Conservation (phyloP, 192 early-diverging fungal species). For the Backusella morwellensis region DNA sequence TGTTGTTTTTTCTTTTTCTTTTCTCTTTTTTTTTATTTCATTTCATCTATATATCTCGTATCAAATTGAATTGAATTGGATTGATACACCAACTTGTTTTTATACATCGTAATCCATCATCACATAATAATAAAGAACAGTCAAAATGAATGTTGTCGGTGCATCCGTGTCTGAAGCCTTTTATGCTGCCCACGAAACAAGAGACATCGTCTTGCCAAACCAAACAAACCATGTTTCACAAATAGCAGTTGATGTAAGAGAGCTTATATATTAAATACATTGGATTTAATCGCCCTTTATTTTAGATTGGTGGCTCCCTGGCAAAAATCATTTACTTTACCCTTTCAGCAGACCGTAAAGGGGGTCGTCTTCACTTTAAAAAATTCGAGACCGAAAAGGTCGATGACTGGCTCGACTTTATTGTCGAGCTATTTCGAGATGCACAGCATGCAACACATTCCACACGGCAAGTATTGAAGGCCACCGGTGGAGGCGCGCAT, state of each 20-base stretch:
- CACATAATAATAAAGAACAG: background rate
- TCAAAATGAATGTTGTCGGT: slow-evolving; percentile 49
- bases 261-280: slow-evolving; percentile 37
- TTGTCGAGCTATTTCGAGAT: slow-evolving; percentile 59
- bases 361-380: slow-evolving; percentile 89
- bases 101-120: background rate
- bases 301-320: slow-evolving; percentile 68
- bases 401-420: slow-evolving; percentile 85
- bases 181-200: slow-evolving; percentile 46
- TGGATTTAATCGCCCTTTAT: slow-evolving; percentile 25
- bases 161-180: slow-evolving; percentile 51
- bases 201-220: slow-evolving; percentile 88
- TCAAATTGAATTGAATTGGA: background rate
- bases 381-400: slow-evolving; percentile 96
- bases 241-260: slow-evolving; percentile 89
- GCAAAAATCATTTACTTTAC: slow-evolving; percentile 76
- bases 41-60: background rate
- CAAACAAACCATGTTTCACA: slow-evolving; percentile 79
- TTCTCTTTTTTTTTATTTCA: background rate
- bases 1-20: background rate
- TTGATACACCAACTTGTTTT: background rate
- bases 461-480: slow-evolving; percentile 64
- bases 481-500: slow-evolving; percentile 87
- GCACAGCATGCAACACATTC: slow-evolving; percentile 27
- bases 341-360: slow-evolving; percentile 44